Evolutionary conservation across 148 eudicot genomes (phyloP).

Genomic region (Diospyros kaki): DNA sequence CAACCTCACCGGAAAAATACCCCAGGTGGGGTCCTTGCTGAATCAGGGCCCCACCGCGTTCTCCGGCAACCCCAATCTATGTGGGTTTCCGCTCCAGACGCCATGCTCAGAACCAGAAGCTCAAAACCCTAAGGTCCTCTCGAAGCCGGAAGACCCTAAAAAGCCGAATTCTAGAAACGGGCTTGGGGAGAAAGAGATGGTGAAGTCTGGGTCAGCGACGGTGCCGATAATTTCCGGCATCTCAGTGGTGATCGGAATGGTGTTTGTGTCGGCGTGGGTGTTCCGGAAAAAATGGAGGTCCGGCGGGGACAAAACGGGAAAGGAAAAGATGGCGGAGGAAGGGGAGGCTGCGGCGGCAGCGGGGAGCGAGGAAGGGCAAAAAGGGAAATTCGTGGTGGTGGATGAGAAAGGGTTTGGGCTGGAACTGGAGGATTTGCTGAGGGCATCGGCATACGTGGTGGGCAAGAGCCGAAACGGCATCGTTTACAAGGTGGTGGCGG

Average conservation of each 20-base stretch:
- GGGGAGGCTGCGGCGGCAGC: neutral
- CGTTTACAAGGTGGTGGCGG: slow-evolving; percentile 77
- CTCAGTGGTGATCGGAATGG: slow-evolving; percentile 42
- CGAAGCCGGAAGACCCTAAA: slow-evolving; percentile 34
- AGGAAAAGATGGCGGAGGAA: slow-evolving; percentile 25
- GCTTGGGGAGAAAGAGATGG: slow-evolving; percentile 19
- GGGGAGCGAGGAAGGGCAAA: slow-evolving; percentile 62
- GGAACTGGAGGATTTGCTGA: slow-evolving; percentile 95
- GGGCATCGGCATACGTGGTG: slow-evolving; percentile 94
- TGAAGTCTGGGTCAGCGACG: slow-evolving; percentile 30
- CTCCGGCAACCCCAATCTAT: slow-evolving; percentile 67
- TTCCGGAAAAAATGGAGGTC: slow-evolving; percentile 43
- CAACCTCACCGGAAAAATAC: slow-evolving; percentile 77
- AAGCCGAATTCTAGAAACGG: slow-evolving; percentile 27
- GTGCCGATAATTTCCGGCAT: slow-evolving; percentile 44
- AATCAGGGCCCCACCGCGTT: slow-evolving; percentile 97
- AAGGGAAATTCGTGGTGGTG: slow-evolving; percentile 75
- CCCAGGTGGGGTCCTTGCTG: slow-evolving; percentile 66
- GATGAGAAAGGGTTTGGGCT: slow-evolving; percentile 66
- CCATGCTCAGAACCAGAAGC: slow-evolving; percentile 56
- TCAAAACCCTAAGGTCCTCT: slow-evolving; percentile 47
- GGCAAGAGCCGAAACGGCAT: slow-evolving; percentile 94
- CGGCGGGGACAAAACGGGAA: slow-evolving; percentile 41
- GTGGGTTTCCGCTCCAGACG: slow-evolving; percentile 75
- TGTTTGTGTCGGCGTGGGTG: slow-evolving; percentile 48